These are phyloP conservation scores for Cytospora chrysosperma DNA, from an alignment of 2,329 filamentous ascomycete species.

Conservation along the genomic window DNA sequence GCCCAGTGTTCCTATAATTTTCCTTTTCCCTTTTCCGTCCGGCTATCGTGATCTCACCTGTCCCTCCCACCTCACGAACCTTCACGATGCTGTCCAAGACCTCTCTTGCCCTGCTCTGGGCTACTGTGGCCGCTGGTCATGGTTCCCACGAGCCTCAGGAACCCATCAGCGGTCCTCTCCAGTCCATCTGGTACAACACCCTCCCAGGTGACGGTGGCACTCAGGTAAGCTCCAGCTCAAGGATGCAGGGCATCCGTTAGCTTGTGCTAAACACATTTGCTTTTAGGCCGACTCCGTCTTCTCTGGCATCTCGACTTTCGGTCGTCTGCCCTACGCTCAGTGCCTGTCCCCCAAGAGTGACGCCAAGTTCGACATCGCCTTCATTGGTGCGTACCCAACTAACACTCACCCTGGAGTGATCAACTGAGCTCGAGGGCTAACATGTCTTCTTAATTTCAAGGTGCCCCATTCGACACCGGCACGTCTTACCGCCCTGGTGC, in stretches of 20 bases:
- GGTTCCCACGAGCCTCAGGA: slow-evolving; percentile 57
- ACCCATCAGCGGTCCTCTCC: slow-evolving; percentile 65
- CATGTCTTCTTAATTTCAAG: slow-evolving; percentile 37
- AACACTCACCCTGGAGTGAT: no score
- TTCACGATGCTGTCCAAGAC: slow-evolving; percentile 32
- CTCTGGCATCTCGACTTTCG: slow-evolving; percentile 84
- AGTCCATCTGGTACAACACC: slow-evolving; percentile 78
- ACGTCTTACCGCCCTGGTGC: slow-evolving; percentile 83
- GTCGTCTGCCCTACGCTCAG: slow-evolving; percentile 72
- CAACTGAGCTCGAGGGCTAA: neutral
- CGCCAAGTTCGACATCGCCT: slow-evolving; percentile 80
- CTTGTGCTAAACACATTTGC: neutral
- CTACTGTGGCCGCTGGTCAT: slow-evolving; percentile 57
- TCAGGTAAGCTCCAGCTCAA: slow-evolving; percentile 53
- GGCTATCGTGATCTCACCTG: slow-evolving; percentile 2
- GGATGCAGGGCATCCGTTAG: slow-evolving; percentile 1
- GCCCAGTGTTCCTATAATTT: neutral
- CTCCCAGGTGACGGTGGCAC: slow-evolving; percentile 82
- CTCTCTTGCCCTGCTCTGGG: slow-evolving; percentile 41
- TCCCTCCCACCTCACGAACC: neutral
- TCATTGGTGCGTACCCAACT: slow-evolving; percentile 59
- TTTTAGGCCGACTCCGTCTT: slow-evolving; percentile 79
- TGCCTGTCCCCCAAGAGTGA: slow-evolving; percentile 65
- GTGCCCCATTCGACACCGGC: slow-evolving; percentile 81
- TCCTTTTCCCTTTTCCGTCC: neutral